Base-by-base conservation (phyloP, 1,139 yeast genomes). In the Sugiyamaella paludigena region DNA sequence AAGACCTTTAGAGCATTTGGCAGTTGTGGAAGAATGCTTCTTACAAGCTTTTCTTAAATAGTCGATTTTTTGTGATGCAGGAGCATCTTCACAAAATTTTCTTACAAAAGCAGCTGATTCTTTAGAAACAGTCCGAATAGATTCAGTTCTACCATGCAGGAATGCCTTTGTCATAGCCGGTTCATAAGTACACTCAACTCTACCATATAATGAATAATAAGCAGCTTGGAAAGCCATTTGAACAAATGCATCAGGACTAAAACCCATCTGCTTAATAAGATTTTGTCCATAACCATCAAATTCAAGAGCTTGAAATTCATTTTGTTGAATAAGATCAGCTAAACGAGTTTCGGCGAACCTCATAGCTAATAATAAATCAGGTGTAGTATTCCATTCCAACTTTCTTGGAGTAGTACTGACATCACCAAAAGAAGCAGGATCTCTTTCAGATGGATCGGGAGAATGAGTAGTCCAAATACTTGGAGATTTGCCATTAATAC, bases 201-300 rank as follows among this genome's bases (percentile, higher is more conserved):
- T 86, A 40, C 97, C 97, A 65, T 89, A 89, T 46, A 89, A 76
- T 0, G 96, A 94, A 64, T 87, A 89, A 68, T 88, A 89, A 9
- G 96, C 88, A 4, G 94, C 88, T 68, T 89, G 97, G 74, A 88
- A 88, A 15, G 91, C 86, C 94, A 89, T 88, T 68, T 89, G 97
- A 40, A 86, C 85, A 69, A 86, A 89, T 0, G 97, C 97, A 73
- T 89, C 97, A 0, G 97, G 97, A 5, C 95, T 86, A 66, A 83
- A 84, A 58, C 88, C 91, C 83, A 87, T 83, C 55, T 81, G 80
- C 64, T 89, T 89, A 63, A 89, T 88, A 53, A 80, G 78, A 45
- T 83, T 80, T 56, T 87, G 79, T 30, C 96, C 97, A 67, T 81
- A 89, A 34, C 73, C 72, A 53, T 80, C 79, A 66, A 86, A 89